A percentile compares a stretch with the other conserved stretches of the same genome.
phyloP scores from a whole-genome alignment of 2,329 filamentous ascomycete genomes.

The Fusarium denticulatum region DNA sequence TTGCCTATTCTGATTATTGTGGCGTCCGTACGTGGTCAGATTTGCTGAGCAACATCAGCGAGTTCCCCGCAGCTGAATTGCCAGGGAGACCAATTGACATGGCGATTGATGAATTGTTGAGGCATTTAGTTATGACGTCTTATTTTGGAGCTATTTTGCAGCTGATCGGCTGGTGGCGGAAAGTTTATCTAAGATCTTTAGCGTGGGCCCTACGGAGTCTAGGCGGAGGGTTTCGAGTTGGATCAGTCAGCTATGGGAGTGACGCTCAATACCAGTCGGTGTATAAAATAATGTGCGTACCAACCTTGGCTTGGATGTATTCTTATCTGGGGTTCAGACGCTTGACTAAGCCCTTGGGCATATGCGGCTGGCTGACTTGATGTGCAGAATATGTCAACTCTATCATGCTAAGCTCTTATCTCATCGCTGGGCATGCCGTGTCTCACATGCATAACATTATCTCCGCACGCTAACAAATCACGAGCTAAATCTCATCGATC shows the following conservation, averaged over 20 bases:
- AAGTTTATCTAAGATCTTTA: not conserved
- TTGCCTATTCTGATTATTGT: not conserved
- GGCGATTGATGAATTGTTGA: not conserved
- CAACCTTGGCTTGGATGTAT: not conserved
- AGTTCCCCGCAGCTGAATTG: not conserved
- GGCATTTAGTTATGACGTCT: not conserved
- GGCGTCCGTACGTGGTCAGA: not conserved
- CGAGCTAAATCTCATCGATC: accelerated
- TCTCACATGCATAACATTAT: not conserved
- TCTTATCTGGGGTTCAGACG: not conserved
- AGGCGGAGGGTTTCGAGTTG: not conserved
- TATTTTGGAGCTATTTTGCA: not conserved
- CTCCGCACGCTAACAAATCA: not conserved
- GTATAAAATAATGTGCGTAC: not conserved
- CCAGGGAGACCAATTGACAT: not conserved
- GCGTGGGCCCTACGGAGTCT: not conserved
- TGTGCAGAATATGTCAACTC: not conserved
- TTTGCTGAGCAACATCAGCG: not conserved
- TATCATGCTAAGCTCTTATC: not conserved
- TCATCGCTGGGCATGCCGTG: not conserved
- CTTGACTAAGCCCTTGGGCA: accelerated
- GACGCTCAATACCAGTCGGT: not conserved
- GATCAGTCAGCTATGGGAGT: not conserved
- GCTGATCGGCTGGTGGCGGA: not conserved
- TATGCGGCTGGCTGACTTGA: no score